Evolutionary conservation across 352 stramenopile species (phyloP), one percentile per base, ranked within the genome.

Genomic region (Peronospora belbahrii): DNA sequence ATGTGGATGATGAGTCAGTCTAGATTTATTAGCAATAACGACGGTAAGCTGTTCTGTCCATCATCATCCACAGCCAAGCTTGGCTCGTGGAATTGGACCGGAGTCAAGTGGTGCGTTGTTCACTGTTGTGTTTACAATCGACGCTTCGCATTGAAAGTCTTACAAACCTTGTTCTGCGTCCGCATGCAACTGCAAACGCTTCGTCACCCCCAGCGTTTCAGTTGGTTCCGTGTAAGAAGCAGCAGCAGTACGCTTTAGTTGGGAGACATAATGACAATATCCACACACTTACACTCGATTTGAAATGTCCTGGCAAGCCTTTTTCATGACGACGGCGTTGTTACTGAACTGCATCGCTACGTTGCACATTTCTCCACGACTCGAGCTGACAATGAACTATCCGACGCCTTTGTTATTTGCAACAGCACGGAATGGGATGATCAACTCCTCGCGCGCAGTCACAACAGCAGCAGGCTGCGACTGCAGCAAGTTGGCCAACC

Each of bases 351-450:
- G 15, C 19, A 38, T 38, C 18, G 33, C 33, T 23, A 7, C 10
- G 31, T 22, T 36, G 33, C n/a, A n/a, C 34, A 24, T 14, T 25
- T 18, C 5, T 25, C 15, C 24, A 37, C 13, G 14, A n/a, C 23
- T 50, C 25, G 15, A 2, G 15, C 33, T 23, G 6, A 22, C 18
- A 1, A 14, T 20, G n/a, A 32, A n/a, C 0, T 9, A 38, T 62
- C 30, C 65, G 27, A 91, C 82, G 40, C 79, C 79, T 41, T 91
- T 91, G 61, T 91, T 91, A 63, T 88, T 88, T 1, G 73, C 85
- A 42, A 88, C 74, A 11, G 81, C 47, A n/a, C 59, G n/a, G 60
- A 36, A 91, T 71, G 10, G 49, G 59, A 41, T 74, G 42, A 9
- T 74, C 70, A 30, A 86, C 67, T 38, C n/a, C n/a, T n/a, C n/a